A percentile compares a stretch with the other conserved stretches of the same genome.
phyloP scores from a whole-genome alignment of 106 monocot genomes.

The Dactylorhiza incarnata region DNA sequence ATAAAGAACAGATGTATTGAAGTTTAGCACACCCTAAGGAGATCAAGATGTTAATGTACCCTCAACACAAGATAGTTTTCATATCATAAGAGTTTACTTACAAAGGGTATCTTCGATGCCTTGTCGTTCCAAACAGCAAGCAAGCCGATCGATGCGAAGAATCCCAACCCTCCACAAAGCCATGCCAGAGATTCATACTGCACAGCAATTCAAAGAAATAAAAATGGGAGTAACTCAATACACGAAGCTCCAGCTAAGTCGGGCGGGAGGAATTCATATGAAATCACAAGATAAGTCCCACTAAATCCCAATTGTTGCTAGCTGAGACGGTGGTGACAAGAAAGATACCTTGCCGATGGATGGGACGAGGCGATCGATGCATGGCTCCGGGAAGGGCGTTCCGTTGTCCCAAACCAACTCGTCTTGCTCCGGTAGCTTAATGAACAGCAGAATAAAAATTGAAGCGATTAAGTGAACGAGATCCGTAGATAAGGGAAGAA shows the following conservation, averaged over 20 bases:
- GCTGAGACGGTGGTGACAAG: too few relatives aligned
- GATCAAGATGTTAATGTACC: too few relatives aligned
- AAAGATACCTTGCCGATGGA: constrained; percentile 60
- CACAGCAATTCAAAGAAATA: neutral
- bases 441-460: neutral
- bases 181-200: constrained; percentile 94
- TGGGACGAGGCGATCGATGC: constrained; percentile 82
- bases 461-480: neutral
- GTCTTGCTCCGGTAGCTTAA: constrained; percentile 59
- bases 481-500: neutral
- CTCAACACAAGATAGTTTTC: constrained; percentile 1
- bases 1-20: neutral
- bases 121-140: constrained; percentile 88
- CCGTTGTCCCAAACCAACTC: constrained; percentile 95
- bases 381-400: constrained; percentile 87
- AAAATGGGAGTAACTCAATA: neutral
- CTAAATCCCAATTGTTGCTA: neutral
- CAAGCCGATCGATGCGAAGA: constrained; percentile 67
- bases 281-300: neutral
- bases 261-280: neutral
- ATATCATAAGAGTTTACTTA: constrained; percentile 40
- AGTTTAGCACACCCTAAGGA: neutral
- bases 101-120: constrained; percentile 90
- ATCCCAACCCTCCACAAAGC: constrained; percentile 81
- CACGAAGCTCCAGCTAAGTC: neutral